Conservation (phyloP, 202 grass and related monocot genomes). For the Bolboschoenoplectus hybrid region DNA sequence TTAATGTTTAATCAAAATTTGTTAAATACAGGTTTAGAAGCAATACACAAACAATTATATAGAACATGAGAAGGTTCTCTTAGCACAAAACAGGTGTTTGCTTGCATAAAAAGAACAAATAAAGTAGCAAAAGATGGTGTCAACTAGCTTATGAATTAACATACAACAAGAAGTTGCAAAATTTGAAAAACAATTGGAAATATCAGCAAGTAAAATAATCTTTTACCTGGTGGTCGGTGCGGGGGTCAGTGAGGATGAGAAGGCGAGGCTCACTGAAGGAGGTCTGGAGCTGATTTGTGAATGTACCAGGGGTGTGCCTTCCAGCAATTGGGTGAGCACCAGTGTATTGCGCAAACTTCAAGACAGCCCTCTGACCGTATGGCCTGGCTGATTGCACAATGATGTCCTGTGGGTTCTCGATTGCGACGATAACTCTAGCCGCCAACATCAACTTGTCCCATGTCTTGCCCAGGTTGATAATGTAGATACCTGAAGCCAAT, state of each 20-base stretch:
- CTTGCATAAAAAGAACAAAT: background rate
- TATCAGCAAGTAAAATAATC: background rate
- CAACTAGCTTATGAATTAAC: background rate
- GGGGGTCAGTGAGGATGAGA: constrained; percentile 90
- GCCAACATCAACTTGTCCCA: constrained; percentile 93
- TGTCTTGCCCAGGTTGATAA: constrained; percentile 92
- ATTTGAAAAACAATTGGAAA: background rate
- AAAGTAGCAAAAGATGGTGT: background rate
- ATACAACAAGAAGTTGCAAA: background rate
- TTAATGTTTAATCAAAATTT: background rate
- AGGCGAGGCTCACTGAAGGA: constrained; percentile 90
- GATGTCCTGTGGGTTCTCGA: constrained; percentile 87
- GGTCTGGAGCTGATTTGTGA: constrained; percentile 95
- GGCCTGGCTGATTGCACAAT: constrained; percentile 90
- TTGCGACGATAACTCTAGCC: constrained; percentile 78
- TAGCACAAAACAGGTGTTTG: background rate
- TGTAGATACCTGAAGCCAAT: constrained; percentile 65
- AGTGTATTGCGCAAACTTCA: constrained; percentile 96
- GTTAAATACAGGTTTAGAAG: background rate
- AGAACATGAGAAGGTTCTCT: background rate
- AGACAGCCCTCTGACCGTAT: constrained; percentile 81
- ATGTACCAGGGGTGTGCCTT: constrained; percentile 95
- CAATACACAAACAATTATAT: background rate
- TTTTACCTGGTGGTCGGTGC: constrained; percentile 86
- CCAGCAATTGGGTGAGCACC: constrained; percentile 90